Evolutionary conservation across 495 filamentous ascomycete genomes (phyloP), one percentile per base, ranked within the genome.

Genomic region (Copromyces sp.): DNA sequence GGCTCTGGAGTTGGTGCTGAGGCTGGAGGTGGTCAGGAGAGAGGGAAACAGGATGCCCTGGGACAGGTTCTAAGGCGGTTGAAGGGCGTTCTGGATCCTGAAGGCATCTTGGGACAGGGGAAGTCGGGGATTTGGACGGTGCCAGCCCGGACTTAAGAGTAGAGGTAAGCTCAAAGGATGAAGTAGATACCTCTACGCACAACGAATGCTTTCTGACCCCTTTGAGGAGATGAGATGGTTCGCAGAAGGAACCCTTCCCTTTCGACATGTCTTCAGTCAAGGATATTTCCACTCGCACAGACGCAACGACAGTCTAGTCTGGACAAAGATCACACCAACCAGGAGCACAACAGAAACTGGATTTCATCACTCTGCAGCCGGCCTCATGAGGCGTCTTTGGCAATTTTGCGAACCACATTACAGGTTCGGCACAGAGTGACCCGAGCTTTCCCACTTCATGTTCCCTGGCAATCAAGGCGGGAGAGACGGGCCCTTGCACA

Each of bases 21-120:
- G 39, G 17, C 53, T 75, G 79, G 24, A 24, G 24, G 24, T 24
- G 24, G 24, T 24, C 24, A 24, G 24, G 24, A 24, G 24, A 24
- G 78, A 39, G 42, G 76, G n/a, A 77, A 77, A 35, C 74, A 77
- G 32, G 77, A 80, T 16, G 74, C 80, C 7, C 79, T 80, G 68
- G 77, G 78, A 29, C 11, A 71, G 20, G 77, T 82, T 39, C 79
- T 81, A 41, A 72, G 79, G 29, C 74, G 68, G 16, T 38, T 69
- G 3, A 53, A 79, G 73, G 76, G 76, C 72, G 40, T 68, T 16
- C 70, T 79, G 40, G 74, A 79, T 68, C 70, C 76, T 11, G 75
- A 78, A 35, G 76, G 76, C 2, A 78, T 79, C 32, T 69, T 78
- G 20, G 76, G 72, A 9, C 77, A 75, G 0, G 75, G 76, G 32